Base-by-base conservation (phyloP, 768 basidiomycete species). In the Crucibulum laeve region DNA sequence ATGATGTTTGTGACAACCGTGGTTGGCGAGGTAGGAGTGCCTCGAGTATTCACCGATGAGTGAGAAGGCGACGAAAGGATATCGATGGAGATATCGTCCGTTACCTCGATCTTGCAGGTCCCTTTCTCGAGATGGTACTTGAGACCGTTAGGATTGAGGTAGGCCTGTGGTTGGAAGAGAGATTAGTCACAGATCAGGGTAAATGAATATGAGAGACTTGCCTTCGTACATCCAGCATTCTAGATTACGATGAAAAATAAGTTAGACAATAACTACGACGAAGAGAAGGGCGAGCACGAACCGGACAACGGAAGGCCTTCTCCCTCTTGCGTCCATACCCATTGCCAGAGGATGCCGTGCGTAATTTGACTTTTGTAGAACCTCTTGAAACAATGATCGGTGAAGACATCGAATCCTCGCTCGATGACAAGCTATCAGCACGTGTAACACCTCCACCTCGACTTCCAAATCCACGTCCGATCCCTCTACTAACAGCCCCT, bases 61-160 rank as follows among this genome's bases (percentile, higher is more conserved):
- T n/a, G n/a, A n/a, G n/a, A n/a, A n/a, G n/a, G n/a, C n/a, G n/a
- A n/a, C n/a, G n/a, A n/a, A n/a, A n/a, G n/a, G n/a, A n/a, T n/a
- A n/a, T n/a, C n/a, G n/a, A n/a, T n/a, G n/a, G n/a, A n/a, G n/a
- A 30, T 30, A 30, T 30, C 28, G 8, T 44, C 48, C 26, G 40
- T 35, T 30, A 50, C 50, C 30, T 69, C 71, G 28, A 73, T 63
- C 45, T 67, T 71, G 56, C 84, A 84, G 2, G 77, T 82, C 8
- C 82, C 82, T 53, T 80, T 83, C 52, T 80, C 77, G 40, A 80
- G 59, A 51, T 84, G 82, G 52, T 85, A 83, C 56, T 80, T 80
- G 36, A 84, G 64, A 7, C 84, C 82, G 49, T 82, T 84, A 5
- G 79, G 73, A 57, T 81, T 83, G 32, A 82, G 70, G 53, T 85